Base-by-base conservation (phyloP, 1,139 yeast genomes). In the Blastobotrys apis region DNA sequence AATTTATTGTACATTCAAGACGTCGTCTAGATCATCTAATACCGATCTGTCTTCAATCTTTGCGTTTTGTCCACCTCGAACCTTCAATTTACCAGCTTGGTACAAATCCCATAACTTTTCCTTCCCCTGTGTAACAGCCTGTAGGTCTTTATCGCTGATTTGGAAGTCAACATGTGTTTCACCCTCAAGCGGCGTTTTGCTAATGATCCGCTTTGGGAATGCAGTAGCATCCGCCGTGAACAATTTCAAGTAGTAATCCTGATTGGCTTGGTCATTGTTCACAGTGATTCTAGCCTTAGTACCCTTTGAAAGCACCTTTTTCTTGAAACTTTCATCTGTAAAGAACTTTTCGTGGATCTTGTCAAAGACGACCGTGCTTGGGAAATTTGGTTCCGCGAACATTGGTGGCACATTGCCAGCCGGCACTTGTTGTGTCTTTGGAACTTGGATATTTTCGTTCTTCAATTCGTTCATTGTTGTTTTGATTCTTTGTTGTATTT, bases 1-100 rank as follows among this genome's bases (percentile, higher is more conserved):
- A n/a, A n/a, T n/a, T n/a, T n/a, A n/a, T n/a, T n/a, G n/a, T n/a
- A n/a, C n/a, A n/a, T n/a, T n/a, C n/a, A n/a, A n/a, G n/a, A 34
- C 17, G 9, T 34, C 37, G 27, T 34, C 27, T 29, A 34, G 23
- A 34, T 34, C 37, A 21, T 34, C 37, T 16, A 34, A 21, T n/a
- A 6, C 22, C 27, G 12, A n/a, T 21, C 27, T 19, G 9, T 16
- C 21, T 22, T 22, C 27, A 22, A 33, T 6, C 29, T 34, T 16
- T n/a, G 13, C 37, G 17, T 15, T 19, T n/a, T n/a, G n/a, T n/a
- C n/a, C n/a, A 22, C 27, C 29, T 19, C 23, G 21, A 6, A 34
- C 13, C 5, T 34, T 12, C 4, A 34, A 5, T 10, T 21, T 20
- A 5, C 29, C 37, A 5, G 21, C 29, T n/a, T 16, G 17, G 17